These are phyloP conservation scores for Hypoxylon sp. DNA, from an alignment of 2,329 filamentous ascomycete species.

Conservation along the genomic window DNA sequence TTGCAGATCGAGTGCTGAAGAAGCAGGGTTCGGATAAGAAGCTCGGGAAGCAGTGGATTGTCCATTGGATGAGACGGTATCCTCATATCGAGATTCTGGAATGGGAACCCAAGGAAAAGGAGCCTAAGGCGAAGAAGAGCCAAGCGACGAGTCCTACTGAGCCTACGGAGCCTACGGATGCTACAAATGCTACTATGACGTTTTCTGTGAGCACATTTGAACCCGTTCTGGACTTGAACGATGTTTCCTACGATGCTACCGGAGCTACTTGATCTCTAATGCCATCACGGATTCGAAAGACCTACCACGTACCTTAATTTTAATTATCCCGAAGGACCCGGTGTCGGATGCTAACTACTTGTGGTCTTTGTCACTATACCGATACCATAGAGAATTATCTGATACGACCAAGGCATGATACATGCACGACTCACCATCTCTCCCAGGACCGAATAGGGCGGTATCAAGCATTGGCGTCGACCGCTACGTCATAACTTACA, in stretches of 20 bases:
- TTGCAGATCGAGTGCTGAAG: constrained; percentile 44
- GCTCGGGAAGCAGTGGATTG: constrained; percentile 50
- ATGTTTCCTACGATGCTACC: constrained; percentile 9
- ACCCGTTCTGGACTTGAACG: constrained; percentile 8
- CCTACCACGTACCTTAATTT: background rate
- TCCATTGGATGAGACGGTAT: constrained; percentile 47
- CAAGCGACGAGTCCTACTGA: background rate
- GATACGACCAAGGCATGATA: background rate
- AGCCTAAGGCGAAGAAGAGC: constrained; percentile 18
- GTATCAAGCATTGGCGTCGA: background rate
- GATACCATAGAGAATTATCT: background rate
- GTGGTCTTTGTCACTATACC: background rate
- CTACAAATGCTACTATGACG: background rate
- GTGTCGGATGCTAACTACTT: background rate
- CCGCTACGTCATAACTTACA: background rate
- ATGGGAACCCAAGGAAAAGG: constrained; percentile 35
- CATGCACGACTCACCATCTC: background rate
- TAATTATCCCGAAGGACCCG: background rate
- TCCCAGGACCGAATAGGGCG: background rate
- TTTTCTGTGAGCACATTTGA: constrained; percentile 23
- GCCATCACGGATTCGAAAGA: background rate
- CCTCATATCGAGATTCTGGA: constrained; percentile 43
- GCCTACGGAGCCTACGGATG: background rate
- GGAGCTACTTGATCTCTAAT: background rate
- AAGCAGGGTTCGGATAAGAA: constrained; percentile 39